Evolutionary conservation across 371 early-diverging fungal genomes (phyloP), one percentile per base, ranked within the genome.

Genomic region (Mortierella sp.): DNA sequence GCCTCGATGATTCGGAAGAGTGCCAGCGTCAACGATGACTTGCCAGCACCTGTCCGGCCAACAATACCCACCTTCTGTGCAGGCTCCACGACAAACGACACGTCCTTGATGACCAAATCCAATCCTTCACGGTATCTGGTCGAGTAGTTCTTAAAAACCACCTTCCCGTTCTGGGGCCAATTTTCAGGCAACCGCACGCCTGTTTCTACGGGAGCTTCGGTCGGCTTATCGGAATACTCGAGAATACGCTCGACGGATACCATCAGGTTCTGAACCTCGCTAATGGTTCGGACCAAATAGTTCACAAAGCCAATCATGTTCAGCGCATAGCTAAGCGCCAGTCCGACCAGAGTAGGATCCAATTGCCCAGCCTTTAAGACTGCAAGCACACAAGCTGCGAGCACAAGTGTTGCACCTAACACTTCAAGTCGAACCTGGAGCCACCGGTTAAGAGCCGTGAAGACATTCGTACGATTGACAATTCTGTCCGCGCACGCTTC

Each of bases 1-100:
- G 97, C 91, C 75, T 98, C 99, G 23, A 98, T 87, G 57, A 98
- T 89, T 57, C 99, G 89, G 89, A 98, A 98, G 63, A 98, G 82
- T 15, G 93, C 88, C 64, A 96, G 82, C 9, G 94, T 95, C 63
- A 97, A 74, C 16, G 94, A 92, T 29, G 91, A 90, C 81, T 98
- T 98, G 48, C 99, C 99, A 12, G 94, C 91, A 47, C 99, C 99
- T 1, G 98, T 97, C 23, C 97, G 86, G 15, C 96, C 98, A 57
- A 93, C 88, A 66, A 96, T 91, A 63, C 97, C 98, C 47, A 97
- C 87, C 84, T 95, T 96, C 72, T 95, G 91, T 4, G 84, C 80
- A 1, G 92, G 87, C 14, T 82, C 65, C 15, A 95, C 85, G 4
- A 72, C 72, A 69, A 92, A 93, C 3, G 90, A 86, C 12, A 96